These are phyloP conservation scores for Zygoascus meyerae DNA, from an alignment of 1,139 yeast genomes.

Conservation along the genomic window DNA sequence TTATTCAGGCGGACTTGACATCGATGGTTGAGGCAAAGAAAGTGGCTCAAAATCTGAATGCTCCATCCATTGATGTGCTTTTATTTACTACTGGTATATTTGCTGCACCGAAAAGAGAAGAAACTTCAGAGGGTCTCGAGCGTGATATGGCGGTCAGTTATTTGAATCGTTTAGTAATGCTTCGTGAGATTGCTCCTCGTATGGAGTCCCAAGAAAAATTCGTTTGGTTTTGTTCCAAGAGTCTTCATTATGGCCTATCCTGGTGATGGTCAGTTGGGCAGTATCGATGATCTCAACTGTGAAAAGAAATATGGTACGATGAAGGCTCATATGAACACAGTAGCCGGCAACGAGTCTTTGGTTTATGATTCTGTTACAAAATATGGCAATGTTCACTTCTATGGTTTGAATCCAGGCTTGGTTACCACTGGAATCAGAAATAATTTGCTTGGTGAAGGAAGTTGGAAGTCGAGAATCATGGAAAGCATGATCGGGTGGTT, in stretches of 20 bases:
- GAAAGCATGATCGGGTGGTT: neutral
- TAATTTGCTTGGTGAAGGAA: neutral
- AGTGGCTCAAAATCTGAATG: neutral
- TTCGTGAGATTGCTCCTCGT: neutral
- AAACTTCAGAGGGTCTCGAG: neutral
- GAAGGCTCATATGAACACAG: constrained; percentile 3
- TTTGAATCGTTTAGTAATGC: constrained; percentile 1
- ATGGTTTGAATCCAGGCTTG: neutral
- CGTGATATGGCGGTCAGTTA: constrained; percentile 1
- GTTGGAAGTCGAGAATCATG: neutral
- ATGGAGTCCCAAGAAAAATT: neutral
- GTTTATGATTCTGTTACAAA: neutral
- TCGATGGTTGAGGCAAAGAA: neutral
- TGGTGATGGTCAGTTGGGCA: neutral
- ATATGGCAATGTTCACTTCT: neutral
- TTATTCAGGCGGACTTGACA: neutral
- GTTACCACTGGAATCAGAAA: neutral
- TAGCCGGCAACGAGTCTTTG: neutral
- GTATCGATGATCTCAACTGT: neutral
- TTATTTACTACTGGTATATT: neutral
- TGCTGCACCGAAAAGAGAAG: neutral
- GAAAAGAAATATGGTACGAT: neutral
- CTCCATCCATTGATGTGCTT: neutral
- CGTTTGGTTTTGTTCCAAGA: neutral
- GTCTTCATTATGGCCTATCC: neutral